Base-by-base conservation (phyloP, 2,329 filamentous ascomycete genomes). In the Blastomyces parvus region DNA sequence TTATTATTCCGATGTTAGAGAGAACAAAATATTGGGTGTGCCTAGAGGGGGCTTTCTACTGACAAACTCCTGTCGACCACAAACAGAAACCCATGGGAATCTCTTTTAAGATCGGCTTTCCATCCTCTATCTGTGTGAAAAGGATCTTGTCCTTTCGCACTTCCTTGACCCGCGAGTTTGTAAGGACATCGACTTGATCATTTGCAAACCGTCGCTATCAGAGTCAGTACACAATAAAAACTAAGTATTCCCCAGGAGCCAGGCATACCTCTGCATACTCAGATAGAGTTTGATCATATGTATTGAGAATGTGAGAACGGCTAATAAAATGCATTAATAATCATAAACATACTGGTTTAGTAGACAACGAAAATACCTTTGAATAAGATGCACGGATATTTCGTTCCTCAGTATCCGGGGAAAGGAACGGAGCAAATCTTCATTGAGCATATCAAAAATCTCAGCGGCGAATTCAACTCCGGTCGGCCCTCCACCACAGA, bases 381-480 rank as follows among this genome's bases (percentile, higher is more conserved):
- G 94, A 66, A 99, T 97, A 57, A 99, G 83, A 72, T 99, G 95
- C 0, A 99, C 93, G 0, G 94, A 97, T 59, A 99, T 96, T 74
- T 99, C 91, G 73, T 97, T 97, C 66, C 94, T 86, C n/a, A 99
- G 78, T 38, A 99, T 85, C 66, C 87, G 87, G 2, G 94, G 94
- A 75, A 96, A 99, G 69, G 89, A 86, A 61, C 83, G 81, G 53
- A 87, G 87, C 53, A 99, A 77, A 73, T 99, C 94, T 74, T 99
- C 95, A 72, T 99, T 99, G 19, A 99, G 82, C 75, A 99, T 87
- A 75, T 99, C 94, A 74, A 89, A 97, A 7, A 99, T 83, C 74
- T 99, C 94, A 6, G 94, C 94, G 0, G 95, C 95, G 70, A 99
- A 99, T 74, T 99, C 94, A 44, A 99, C 94, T 65, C 94, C 94